Base-by-base conservation (phyloP, 2,329 filamentous ascomycete species). In the Pleoardoris graminearum region DNA sequence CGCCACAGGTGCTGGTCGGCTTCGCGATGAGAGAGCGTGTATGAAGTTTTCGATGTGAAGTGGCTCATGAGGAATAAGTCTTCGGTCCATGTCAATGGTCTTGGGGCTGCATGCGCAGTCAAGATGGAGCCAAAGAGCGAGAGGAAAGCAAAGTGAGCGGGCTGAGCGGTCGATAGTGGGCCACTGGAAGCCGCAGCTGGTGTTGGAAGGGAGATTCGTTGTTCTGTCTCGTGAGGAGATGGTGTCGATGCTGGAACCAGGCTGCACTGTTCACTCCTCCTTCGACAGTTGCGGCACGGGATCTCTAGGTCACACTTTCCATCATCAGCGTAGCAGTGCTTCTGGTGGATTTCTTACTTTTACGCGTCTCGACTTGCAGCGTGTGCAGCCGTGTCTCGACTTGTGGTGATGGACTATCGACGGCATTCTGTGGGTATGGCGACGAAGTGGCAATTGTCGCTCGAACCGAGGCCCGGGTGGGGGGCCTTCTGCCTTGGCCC, bases 21-120 rank as follows among this genome's bases (percentile, higher is more conserved):
- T 36, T 51, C 49, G 36, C 42, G 49, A 41, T 50, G 48, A 37
- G 39, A 50, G 16, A 50, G 39, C n/a, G 48, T 43, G 32, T 44
- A 50, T 1, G 47, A 50, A 3, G 47, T 50, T 10, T 37, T 29
- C 21, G 47, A 50, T 7, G 47, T 50, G 22, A 50, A 50, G 37
- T 50, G 47, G 29, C 37, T 42, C 27, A 50, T 50, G 0, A 50
- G 29, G n/a, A 50, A 50, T 10, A 50, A 36, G 39, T 50, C 47
- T 21, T 50, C 47, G 14, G 47, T 42, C 47, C 47, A 50, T 35
- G 47, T 35, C 30, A 50, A 19, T 12, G 47, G 47, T 35, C 37
- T 50, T 17, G 19, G 29, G 4, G 37, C 29, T 19, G 27, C 29
- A 8, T 50, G 37, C 47, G 42, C 47, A 12, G 37, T 23, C 47